Percentiles rank a stretch among this genome's conserved stretches.
Conservation (phyloP, 805 yeast species). For the Torulaspora delbrueckii region DNA sequence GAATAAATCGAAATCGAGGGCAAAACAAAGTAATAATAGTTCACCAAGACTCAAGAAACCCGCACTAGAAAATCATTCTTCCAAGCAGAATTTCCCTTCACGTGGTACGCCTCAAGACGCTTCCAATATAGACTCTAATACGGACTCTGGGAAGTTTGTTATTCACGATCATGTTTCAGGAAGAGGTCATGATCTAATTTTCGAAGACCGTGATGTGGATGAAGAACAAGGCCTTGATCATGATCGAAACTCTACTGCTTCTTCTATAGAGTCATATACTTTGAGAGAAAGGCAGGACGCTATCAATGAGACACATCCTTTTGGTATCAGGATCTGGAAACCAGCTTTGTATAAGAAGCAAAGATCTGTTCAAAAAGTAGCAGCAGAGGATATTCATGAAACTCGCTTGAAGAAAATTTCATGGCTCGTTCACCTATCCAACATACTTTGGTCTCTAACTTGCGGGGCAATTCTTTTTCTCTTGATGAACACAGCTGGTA, state of each 20-base stretch:
- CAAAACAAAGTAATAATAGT: not conserved
- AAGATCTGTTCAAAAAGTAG: slow-evolving; percentile 85
- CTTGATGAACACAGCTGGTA: slow-evolving; percentile 42
- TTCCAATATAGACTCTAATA: slow-evolving; percentile 3
- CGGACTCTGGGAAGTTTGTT: slow-evolving; percentile 12
- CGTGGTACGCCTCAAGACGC: slow-evolving; percentile 4
- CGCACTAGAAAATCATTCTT: not conserved
- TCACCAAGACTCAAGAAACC: not conserved
- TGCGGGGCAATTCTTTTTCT: slow-evolving; percentile 61
- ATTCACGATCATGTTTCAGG: slow-evolving; percentile 16
- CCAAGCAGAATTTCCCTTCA: not conserved
- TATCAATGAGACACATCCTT: slow-evolving; percentile 93
- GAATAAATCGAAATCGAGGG: not conserved
- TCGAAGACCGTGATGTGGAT: slow-evolving; percentile 14
- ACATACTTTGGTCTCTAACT: slow-evolving; percentile 66
- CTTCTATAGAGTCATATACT: slow-evolving; percentile 77
- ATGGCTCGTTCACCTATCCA: slow-evolving; percentile 61
- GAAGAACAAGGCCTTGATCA: slow-evolving; percentile 23
- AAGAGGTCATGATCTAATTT: slow-evolving; percentile 13
- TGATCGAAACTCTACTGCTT: slow-evolving; percentile 27
- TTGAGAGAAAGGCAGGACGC: slow-evolving; percentile 92
- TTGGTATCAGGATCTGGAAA: slow-evolving; percentile 97
- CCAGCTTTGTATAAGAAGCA: slow-evolving; percentile 92
- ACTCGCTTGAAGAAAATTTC: slow-evolving; percentile 51
- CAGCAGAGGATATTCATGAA: slow-evolving; percentile 91